A percentile compares a stretch with the other conserved stretches of the same genome.
phyloP scores from a whole-genome alignment of 2,329 filamentous ascomycete species.

The Eutypa lata region DNA sequence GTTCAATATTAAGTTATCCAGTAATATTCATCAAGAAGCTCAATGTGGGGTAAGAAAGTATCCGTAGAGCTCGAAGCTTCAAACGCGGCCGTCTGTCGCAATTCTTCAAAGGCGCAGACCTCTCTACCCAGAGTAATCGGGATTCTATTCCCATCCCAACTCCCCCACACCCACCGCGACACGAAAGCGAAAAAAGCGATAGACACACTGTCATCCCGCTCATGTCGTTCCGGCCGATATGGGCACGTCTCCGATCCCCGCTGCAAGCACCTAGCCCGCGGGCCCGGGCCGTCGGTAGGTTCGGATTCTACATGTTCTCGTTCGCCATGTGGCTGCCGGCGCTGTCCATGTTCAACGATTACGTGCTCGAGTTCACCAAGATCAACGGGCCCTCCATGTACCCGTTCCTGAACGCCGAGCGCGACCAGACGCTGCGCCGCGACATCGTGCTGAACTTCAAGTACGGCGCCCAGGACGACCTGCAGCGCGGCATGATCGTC shows the following conservation, averaged over 20 bases:
- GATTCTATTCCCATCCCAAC: background rate
- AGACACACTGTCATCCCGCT: background rate
- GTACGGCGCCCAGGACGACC: conserved; percentile 51
- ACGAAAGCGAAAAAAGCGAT: background rate
- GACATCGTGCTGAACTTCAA: conserved; percentile 61
- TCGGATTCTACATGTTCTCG: conserved; percentile 46
- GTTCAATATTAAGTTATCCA: background rate
- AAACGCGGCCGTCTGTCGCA: background rate
- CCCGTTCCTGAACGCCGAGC: conserved; percentile 69
- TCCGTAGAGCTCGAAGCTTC: background rate
- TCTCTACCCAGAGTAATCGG: too few species aligned
- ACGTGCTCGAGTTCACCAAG: conserved; percentile 55
- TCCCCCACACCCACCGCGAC: background rate
- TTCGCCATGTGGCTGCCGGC: conserved; percentile 62
- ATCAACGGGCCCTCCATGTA: conserved; percentile 71
- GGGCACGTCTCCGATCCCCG: background rate
- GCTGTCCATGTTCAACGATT: conserved; percentile 57
- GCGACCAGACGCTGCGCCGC: conserved; percentile 49
- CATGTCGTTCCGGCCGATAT: conserved; percentile 1
- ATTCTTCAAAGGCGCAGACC: too few species aligned
- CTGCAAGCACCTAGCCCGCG: background rate
- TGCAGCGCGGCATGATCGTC: conserved; percentile 72
- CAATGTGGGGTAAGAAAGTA: background rate
- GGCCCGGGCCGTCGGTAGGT: conserved; percentile 24
- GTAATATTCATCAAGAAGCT: background rate